Conservation (phyloP, 2,329 filamentous ascomycete genomes). For the Exophiala xenobiotica region DNA sequence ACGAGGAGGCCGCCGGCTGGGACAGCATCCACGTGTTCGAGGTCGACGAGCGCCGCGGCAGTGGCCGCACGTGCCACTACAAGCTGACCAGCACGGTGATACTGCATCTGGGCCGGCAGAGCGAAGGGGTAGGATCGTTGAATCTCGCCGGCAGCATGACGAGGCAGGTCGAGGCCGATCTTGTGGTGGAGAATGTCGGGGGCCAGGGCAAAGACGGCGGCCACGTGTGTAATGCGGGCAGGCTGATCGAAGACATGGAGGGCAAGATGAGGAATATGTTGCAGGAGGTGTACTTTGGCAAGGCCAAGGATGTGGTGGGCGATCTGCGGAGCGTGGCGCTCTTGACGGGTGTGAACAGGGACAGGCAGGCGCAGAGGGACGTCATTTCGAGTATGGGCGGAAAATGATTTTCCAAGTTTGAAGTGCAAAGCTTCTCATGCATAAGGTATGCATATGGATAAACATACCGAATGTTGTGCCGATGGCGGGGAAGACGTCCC, state of each 20-base stretch:
- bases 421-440: too few species aligned
- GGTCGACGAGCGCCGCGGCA: slow-evolving; percentile 70
- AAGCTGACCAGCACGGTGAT: slow-evolving; percentile 98
- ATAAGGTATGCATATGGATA: too few species aligned
- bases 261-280: slow-evolving; percentile 97
- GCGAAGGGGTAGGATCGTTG: slow-evolving; percentile 72
- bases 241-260: slow-evolving; percentile 98
- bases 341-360: slow-evolving; percentile 28
- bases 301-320: slow-evolving; percentile 97
- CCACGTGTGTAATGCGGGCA: slow-evolving; percentile 93
- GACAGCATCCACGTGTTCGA: slow-evolving; percentile 99
- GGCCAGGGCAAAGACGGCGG: slow-evolving; percentile 66
- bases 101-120: slow-evolving; percentile 64
- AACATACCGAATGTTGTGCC: too few species aligned
- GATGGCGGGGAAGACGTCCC: too few species aligned
- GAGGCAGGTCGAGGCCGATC: slow-evolving; percentile 87
- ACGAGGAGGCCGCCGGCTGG: slow-evolving; percentile 66
- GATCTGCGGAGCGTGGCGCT: slow-evolving; percentile 72
- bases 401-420: slow-evolving; percentile 23
- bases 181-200: slow-evolving; percentile 65
- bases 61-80: slow-evolving; percentile 85
- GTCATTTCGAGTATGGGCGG: slow-evolving; percentile 30
- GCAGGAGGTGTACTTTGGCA: slow-evolving; percentile 98
- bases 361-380: slow-evolving; percentile 28
- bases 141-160: slow-evolving; percentile 98